A percentile compares a stretch with the other conserved stretches of the same genome.
Evolutionary conservation across 257 asterid genomes (phyloP).

Genomic region (Knoxia roxburghii): DNA sequence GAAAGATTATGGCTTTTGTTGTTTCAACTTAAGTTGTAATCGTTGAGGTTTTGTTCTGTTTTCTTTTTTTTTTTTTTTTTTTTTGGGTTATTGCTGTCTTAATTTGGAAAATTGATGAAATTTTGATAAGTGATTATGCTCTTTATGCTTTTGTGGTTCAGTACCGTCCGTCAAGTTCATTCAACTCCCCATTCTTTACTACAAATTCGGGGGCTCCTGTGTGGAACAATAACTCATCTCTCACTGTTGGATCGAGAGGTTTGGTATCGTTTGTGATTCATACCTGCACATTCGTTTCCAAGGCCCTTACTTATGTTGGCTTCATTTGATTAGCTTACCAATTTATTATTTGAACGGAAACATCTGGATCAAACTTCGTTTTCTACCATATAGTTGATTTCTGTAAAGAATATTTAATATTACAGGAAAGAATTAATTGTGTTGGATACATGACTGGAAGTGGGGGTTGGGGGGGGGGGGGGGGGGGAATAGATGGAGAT

Average conservation of each 20-base stretch:
- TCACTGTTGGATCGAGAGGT: slow-evolving; percentile 40
- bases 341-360: neutral
- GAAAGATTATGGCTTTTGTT: neutral
- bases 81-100: too few species aligned
- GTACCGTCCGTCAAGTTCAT: slow-evolving; percentile 38
- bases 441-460: too few species aligned
- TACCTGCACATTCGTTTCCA: neutral
- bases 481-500: neutral
- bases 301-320: neutral
- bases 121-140: neutral
- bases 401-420: neutral
- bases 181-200: slow-evolving; percentile 35
- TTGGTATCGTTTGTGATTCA: neutral
- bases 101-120: neutral
- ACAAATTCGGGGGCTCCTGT: slow-evolving; percentile 39
- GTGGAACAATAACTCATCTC: slow-evolving; percentile 36
- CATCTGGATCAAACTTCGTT: neutral
- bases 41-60: neutral
- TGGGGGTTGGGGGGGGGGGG: too few species aligned
- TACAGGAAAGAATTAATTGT: neutral
- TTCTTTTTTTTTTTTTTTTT: too few species aligned
- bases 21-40: neutral
- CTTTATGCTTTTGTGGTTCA: slow-evolving; percentile 14
- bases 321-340: neutral
- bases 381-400: neutral